These are phyloP conservation scores for Amanita polypyramis DNA, from an alignment of 768 basidiomycete genomes.

Conservation along the genomic window DNA sequence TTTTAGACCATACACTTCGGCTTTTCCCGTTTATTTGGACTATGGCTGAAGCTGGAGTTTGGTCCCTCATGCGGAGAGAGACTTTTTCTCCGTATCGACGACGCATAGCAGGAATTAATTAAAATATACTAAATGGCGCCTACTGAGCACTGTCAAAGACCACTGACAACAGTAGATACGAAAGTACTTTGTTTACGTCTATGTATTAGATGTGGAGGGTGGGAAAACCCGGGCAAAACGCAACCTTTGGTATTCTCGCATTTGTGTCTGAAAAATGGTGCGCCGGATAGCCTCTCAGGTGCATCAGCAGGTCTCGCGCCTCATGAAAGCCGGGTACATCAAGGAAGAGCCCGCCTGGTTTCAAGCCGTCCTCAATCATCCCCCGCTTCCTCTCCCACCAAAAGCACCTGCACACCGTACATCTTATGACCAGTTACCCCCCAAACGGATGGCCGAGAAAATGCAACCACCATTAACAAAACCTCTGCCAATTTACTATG, in stretches of 20 bases:
- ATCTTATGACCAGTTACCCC: constrained; percentile 36
- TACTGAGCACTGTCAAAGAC: too few species aligned
- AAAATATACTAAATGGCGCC: constrained; percentile 62
- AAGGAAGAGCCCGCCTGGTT: constrained; percentile 72
- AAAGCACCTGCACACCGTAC: constrained; percentile 54
- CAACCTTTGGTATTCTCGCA: too few species aligned
- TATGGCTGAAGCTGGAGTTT: too few species aligned
- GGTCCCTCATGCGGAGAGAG: too few species aligned
- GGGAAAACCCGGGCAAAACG: too few species aligned
- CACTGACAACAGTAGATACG: neutral
- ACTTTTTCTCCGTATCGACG: neutral
- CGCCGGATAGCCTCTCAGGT: constrained; percentile 80
- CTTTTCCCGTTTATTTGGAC: too few species aligned
- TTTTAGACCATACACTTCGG: fast-evolving
- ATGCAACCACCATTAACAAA: constrained; percentile 28
- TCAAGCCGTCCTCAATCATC: constrained; percentile 74
- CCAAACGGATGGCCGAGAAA: constrained; percentile 17
- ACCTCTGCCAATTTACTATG: constrained; percentile 57
- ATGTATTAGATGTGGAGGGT: too few species aligned
- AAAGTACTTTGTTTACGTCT: neutral
- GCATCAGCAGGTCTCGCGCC: constrained; percentile 76
- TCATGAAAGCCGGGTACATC: constrained; percentile 57
- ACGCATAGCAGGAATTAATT: constrained; percentile 47
- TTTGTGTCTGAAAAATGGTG: constrained; percentile 53
- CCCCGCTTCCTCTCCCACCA: constrained; percentile 80